Conservation (phyloP, 2,329 filamentous ascomycete genomes). For the Trichoderma koningiopsis region DNA sequence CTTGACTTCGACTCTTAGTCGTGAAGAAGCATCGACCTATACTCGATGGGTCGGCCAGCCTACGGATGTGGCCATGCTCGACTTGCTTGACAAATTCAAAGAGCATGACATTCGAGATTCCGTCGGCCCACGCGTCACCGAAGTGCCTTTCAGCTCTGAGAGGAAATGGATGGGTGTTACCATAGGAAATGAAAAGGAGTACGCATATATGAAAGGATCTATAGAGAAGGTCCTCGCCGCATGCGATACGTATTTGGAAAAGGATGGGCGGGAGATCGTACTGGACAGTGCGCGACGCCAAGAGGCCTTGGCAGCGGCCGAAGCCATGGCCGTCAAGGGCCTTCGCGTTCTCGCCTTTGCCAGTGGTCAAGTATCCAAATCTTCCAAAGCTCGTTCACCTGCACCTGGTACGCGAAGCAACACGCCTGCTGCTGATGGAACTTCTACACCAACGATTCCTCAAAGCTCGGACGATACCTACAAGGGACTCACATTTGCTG, state of each 20-base stretch:
- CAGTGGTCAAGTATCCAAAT: slow-evolving; percentile 68
- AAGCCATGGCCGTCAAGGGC: slow-evolving; percentile 84
- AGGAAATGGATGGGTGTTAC: slow-evolving; percentile 99
- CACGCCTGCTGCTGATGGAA: slow-evolving; percentile 50
- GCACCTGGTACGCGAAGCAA: slow-evolving; percentile 49
- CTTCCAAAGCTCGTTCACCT: slow-evolving; percentile 44
- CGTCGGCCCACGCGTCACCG: slow-evolving; percentile 77
- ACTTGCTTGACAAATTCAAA: slow-evolving; percentile 85
- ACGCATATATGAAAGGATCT: slow-evolving; percentile 94
- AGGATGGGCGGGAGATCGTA: slow-evolving; percentile 82
- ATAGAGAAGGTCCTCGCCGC: slow-evolving; percentile 82
- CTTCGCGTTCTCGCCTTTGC: slow-evolving; percentile 91
- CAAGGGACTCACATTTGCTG: slow-evolving; percentile 82
- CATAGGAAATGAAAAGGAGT: slow-evolving; percentile 72
- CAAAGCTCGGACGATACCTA: slow-evolving; percentile 71
- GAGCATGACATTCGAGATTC: slow-evolving; percentile 90
- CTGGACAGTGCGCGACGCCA: slow-evolving; percentile 75
- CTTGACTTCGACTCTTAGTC: slow-evolving; percentile 77
- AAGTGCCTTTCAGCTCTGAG: slow-evolving; percentile 95
- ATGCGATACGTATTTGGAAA: slow-evolving; percentile 88
- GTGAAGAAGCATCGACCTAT: slow-evolving; percentile 61
- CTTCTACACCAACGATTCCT: slow-evolving; percentile 41
- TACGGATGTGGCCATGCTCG: slow-evolving; percentile 95
- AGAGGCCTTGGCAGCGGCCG: slow-evolving; percentile 76
- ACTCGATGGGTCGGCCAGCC: slow-evolving; percentile 97